These are phyloP conservation scores for Scheffersomyces lignosus DNA, from an alignment of 805 yeast genomes.

Conservation along the genomic window DNA sequence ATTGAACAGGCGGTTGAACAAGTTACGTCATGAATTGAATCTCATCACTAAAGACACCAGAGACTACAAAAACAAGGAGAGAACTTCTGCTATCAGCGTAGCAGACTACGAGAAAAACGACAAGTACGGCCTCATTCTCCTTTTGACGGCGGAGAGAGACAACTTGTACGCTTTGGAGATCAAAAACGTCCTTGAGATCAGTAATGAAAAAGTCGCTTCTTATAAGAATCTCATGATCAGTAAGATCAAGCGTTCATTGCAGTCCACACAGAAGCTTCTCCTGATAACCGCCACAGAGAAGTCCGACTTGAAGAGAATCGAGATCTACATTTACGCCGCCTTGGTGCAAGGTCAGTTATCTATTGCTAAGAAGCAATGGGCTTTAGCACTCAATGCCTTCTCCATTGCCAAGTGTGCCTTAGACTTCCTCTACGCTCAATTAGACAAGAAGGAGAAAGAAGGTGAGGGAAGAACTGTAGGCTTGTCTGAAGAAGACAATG, in stretches of 20 bases:
- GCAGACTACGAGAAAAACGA: constrained; percentile 53
- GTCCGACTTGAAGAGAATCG: constrained; percentile 21
- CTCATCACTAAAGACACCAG: constrained; percentile 69
- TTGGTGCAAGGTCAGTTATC: constrained; percentile 53
- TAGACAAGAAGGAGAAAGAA: constrained; percentile 1
- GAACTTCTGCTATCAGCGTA: constrained; percentile 44
- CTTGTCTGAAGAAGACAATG: constrained; percentile 14
- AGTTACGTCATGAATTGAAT: constrained; percentile 62
- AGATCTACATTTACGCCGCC: constrained; percentile 40
- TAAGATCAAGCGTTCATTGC: constrained; percentile 65
- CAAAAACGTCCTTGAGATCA: constrained; percentile 53
- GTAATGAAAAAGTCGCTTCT: constrained; percentile 47
- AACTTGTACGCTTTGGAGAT: constrained; percentile 67
- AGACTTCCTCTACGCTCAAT: constrained; percentile 42
- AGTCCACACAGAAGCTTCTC: constrained; percentile 44
- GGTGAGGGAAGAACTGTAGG: neutral
- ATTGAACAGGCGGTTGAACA: constrained; percentile 58
- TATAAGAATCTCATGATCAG: constrained; percentile 51
- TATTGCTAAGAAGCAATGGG: constrained; percentile 58
- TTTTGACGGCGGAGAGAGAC: constrained; percentile 77
- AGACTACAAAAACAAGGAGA: constrained; percentile 51
- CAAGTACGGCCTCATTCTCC: constrained; percentile 56
- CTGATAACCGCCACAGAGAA: constrained; percentile 40
- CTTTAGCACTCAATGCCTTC: constrained; percentile 47
- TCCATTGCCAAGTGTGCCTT: constrained; percentile 64